phyloP scores from a whole-genome alignment of 2,329 filamentous ascomycete species.

The Blastomyces percursus region DNA sequence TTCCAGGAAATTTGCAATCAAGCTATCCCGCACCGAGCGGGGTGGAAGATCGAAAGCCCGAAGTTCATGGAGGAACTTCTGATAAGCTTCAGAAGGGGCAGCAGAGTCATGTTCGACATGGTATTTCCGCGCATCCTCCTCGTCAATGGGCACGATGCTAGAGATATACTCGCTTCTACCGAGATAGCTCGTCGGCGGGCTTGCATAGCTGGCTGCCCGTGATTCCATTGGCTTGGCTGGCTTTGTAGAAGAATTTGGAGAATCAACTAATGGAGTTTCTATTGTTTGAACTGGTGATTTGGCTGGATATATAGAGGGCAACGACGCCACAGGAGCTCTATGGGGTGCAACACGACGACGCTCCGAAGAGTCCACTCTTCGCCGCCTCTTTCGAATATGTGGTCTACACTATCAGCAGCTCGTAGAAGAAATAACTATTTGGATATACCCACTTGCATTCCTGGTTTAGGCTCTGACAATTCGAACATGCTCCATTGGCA shows the following conservation, averaged over 20 bases:
- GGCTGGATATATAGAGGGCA: not conserved
- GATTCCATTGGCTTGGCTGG: not conserved
- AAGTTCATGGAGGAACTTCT: conserved; percentile 9
- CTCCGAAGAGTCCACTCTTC: not conserved
- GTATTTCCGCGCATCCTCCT: conserved; percentile 14
- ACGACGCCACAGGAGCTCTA: not conserved
- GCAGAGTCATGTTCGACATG: conserved; percentile 6
- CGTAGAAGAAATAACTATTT: not conserved
- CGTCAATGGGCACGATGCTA: conserved; percentile 12
- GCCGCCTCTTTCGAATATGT: conserved; percentile 5
- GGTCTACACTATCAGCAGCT: conserved; percentile 3
- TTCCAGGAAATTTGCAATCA: conserved; percentile 14
- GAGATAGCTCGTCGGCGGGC: conserved; percentile 10
- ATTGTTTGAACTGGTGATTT: not conserved
- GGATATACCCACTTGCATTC: conserved; percentile 5
- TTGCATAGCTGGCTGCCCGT: not conserved
- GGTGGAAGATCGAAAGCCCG: conserved; percentile 9
- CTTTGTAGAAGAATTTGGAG: not conserved
- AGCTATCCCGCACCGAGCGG: conserved; percentile 9
- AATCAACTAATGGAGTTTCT: not conserved
- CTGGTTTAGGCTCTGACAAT: conserved; percentile 4
- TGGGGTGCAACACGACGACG: not conserved
- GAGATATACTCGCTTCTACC: conserved; percentile 12
- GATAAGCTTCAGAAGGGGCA: conserved; percentile 5
- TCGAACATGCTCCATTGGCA: conserved; percentile 2